Base-by-base conservation (phyloP, 1,284 basidiomycete species). In the Mycena citricolor region DNA sequence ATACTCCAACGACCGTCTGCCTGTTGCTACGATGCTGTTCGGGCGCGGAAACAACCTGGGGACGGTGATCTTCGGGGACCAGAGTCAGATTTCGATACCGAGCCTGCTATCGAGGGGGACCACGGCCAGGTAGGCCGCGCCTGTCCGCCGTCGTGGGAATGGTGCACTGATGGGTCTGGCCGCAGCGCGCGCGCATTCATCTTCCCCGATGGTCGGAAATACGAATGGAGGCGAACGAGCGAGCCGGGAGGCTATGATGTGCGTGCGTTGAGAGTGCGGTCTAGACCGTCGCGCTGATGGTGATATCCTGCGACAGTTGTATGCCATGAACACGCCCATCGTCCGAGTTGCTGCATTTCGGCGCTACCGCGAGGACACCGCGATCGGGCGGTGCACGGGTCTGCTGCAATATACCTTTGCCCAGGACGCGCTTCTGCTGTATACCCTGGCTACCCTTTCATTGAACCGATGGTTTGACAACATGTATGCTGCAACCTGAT, bases 381-480 rank as follows among this genome's bases (percentile, higher is more conserved):
- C 72, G 0, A 71, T 86, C 29, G 84, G 84, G 1, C 74, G 76
- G 37, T 71, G 77, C 23, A 76, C 83, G 58, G 86, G 76, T 8
- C 68, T 74, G 47, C 59, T 87, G 43, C 71, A 77, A 49, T 86
- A 83, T 61, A 73, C 63, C 39, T 86, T 86, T 59, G 70, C 67
- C 31, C 68, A 83, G 41, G 77, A 78, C 44, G 55, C 65, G 28
- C 73, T 87, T 39, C 63, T 88, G 51, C 68, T 83, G 12, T 76
- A 86, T 60, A 71, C 74, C 5, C 65, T 87, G 44, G 62, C 88
- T 28, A 72, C 86, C 7, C 68, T 89, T 37, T 79, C 74, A 57
- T 64, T 89, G 51, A 86, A 86, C 62, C 74, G 84, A 46, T 88
- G 83, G 83, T 64, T 87, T 59, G 85, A 86, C 62, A 51, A 36